Conservation (phyloP, 1,284 basidiomycete species). For the Leccinum fallax region DNA sequence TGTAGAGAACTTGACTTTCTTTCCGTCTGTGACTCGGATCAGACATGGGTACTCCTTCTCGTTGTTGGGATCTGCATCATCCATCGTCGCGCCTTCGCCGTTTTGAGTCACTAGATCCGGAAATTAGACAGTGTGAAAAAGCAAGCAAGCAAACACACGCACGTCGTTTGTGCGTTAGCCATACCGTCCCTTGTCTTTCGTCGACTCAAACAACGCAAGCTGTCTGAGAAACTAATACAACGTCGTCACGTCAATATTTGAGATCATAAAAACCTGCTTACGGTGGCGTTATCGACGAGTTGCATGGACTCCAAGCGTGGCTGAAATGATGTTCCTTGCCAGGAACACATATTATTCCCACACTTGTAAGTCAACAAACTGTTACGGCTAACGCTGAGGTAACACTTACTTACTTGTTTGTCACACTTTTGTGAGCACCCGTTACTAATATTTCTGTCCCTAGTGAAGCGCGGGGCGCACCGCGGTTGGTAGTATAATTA, state of each 20-base stretch:
- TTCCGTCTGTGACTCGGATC: slow-evolving; percentile 73
- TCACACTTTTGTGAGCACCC: too few species aligned
- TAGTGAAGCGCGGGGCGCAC: too few species aligned
- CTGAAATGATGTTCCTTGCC: background rate
- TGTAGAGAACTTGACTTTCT: slow-evolving; percentile 71
- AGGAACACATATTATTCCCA: background rate
- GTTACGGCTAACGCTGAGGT: too few species aligned
- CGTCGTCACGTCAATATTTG: background rate
- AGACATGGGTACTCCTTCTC: slow-evolving; percentile 76
- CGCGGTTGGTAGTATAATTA: too few species aligned
- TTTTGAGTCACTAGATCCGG: slow-evolving; percentile 58
- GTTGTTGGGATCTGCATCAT: slow-evolving; percentile 40
- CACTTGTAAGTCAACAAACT: too few species aligned
- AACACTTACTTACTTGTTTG: too few species aligned
- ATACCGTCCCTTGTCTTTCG: slow-evolving; percentile 78
- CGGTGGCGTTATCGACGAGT: slow-evolving; percentile 73
- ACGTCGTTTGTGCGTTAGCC: slow-evolving; percentile 94
- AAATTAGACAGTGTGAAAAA: background rate
- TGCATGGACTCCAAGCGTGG: slow-evolving; percentile 42
- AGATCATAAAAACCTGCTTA: slow-evolving; percentile 37
- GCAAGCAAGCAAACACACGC: slow-evolving; percentile 34
- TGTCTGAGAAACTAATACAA: slow-evolving; percentile 63
- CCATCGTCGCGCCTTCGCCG: slow-evolving; percentile 62
- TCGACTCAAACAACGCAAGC: slow-evolving; percentile 66
- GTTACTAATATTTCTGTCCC: too few species aligned